Evolutionary conservation across 345 rosid genomes (phyloP), one percentile per base, ranked within the genome.

Genomic region (Erucastrum elatum): DNA sequence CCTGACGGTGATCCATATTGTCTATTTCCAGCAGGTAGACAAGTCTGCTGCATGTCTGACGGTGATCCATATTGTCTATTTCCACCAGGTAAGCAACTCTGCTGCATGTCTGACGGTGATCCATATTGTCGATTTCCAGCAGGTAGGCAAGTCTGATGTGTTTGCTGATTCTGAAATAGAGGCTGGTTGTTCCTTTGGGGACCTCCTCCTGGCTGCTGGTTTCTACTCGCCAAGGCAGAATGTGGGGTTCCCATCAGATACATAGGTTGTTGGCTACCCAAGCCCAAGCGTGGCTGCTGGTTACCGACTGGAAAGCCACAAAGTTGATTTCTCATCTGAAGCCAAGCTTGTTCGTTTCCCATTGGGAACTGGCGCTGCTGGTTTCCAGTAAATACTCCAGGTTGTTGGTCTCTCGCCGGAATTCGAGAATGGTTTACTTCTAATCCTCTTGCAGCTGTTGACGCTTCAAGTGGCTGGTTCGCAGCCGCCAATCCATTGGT

Each of bases 221-320:
- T 74, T 49, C 70, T 65, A 67, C 64, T 68, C 27, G 33, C 37
- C 74, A 67, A 74, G 17, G 75, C 70, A 68, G 60, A 70, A 70
- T 39, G 75, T 35, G 25, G 71, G 74, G 74, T 74, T 49, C 78
- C 82, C 15, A 51, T 46, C 49, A 79, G 70, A 67, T 49, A 35
- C 70, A 34, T 12, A 55, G 76, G 72, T 39, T 75, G 71, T 39
- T 80, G 76, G 75, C 41, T 75, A 31, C 72, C 79, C 55, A 75
- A 39, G 67, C 49, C 62, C 80, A 75, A 61, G 66, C 62, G 75
- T 12, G 77, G 80, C 72, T 82, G 88, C 75, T 81, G 68, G 62
- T 68, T 74, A 73, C 66, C 26, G 8, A 68, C 51, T 62, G 78
- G 70, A 62, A 62, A 74, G 72, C 70, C 82, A 34, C 10, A 53